Conservation (phyloP, 352 stramenopile genomes). For the Phytopythium ostracodes region DNA sequence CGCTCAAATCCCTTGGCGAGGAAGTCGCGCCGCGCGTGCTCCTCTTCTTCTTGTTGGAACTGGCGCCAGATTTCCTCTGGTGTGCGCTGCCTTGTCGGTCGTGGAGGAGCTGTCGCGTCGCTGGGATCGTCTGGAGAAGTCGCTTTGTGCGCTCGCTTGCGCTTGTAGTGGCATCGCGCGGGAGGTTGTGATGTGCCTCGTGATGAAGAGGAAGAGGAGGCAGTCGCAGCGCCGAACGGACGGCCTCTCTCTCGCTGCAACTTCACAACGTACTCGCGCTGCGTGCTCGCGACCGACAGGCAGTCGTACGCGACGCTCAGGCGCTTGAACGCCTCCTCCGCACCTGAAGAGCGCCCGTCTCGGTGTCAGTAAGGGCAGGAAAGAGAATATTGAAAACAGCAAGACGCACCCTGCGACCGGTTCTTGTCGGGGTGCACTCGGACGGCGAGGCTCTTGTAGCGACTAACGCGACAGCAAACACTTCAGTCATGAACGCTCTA, state of each 20-base stretch:
- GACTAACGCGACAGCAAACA: conserved; percentile 9
- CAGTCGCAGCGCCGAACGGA: background rate
- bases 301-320: conserved; percentile 77
- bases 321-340: conserved; percentile 74
- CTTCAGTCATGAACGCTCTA: background rate
- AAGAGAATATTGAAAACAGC: conserved; percentile 1
- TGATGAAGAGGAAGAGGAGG: background rate
- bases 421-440: conserved; percentile 65
- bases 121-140: background rate
- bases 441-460: conserved; percentile 50
- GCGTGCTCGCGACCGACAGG: conserved; percentile 37
- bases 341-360: conserved; percentile 27
- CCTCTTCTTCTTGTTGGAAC: conserved; percentile 75
- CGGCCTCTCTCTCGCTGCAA: conserved; percentile 12
- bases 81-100: conserved; percentile 26
- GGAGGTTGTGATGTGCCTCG: background rate
- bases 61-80: conserved; percentile 63
- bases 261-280: conserved; percentile 48
- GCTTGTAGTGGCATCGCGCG: conserved; percentile 11
- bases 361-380: background rate
- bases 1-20: conserved; percentile 58
- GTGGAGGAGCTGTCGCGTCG: conserved; percentile 1
- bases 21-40: conserved; percentile 53
- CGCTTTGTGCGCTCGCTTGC: conserved; percentile 11
- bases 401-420: conserved; percentile 22